phyloP scores from a whole-genome alignment of 441 rosid species.

The Raphanus hybrid region DNA sequence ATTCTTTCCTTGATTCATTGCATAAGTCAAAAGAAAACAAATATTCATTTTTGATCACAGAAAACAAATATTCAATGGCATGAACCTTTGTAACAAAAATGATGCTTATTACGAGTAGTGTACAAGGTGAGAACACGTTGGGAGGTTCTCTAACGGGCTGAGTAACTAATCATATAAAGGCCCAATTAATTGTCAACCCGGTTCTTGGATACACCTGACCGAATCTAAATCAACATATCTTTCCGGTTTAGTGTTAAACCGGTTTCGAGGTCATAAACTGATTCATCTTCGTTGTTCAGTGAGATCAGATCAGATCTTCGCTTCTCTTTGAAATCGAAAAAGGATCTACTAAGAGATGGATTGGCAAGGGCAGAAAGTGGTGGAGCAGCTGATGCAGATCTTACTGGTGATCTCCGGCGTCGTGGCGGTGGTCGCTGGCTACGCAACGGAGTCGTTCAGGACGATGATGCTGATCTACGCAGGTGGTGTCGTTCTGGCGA shows the following conservation, averaged over 20 bases:
- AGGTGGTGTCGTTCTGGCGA: slow-evolving; percentile 74
- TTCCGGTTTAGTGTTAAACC: slow-evolving; percentile 11
- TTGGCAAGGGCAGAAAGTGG: slow-evolving; percentile 95
- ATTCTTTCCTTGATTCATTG: not conserved
- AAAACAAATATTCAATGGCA: too few relatives aligned
- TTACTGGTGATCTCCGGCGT: slow-evolving; percentile 66
- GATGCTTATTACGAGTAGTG: too few relatives aligned
- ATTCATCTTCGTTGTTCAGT: not conserved
- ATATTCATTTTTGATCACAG: too few relatives aligned
- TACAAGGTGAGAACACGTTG: not conserved
- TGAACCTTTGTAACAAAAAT: too few relatives aligned
- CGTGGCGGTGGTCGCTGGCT: slow-evolving; percentile 58
- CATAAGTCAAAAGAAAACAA: too few relatives aligned
- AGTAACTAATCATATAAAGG: not conserved
- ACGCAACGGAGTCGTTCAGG: slow-evolving; percentile 67
- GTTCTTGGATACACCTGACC: not conserved
- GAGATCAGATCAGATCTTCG: slow-evolving; percentile 18
- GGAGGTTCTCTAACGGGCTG: not conserved
- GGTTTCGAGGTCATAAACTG: not conserved
- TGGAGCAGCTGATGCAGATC: slow-evolving; percentile 93
- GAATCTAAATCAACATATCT: not conserved
- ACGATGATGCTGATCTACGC: slow-evolving; percentile 73
- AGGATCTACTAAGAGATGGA: slow-evolving; percentile 53
- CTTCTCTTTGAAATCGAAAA: not conserved
- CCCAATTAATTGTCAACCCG: not conserved